Percentiles rank a stretch among this genome's conserved stretches.
phyloP scores from a whole-genome alignment of 139 green algal genomes.

The Chlorella sp. region DNA sequence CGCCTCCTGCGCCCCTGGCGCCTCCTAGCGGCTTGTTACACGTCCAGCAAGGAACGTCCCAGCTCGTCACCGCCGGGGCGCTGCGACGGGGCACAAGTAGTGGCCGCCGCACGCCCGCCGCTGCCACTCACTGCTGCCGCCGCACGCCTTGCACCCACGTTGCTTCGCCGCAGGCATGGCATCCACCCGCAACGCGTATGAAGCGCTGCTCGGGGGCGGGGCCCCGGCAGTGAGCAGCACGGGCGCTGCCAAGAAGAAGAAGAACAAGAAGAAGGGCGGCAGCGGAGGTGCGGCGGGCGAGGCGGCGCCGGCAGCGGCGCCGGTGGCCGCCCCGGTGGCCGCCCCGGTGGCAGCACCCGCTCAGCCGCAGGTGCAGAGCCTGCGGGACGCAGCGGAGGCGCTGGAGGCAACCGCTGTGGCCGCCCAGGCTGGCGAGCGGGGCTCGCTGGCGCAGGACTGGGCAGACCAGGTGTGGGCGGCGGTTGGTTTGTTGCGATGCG shows the following conservation, averaged over 20 bases:
- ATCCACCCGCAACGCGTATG: not conserved
- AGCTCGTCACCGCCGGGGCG: no score
- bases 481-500: no score
- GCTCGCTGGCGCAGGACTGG: slow-evolving; percentile 9
- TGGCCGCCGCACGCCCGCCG: no score
- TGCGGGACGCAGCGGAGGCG: not conserved
- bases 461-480: slow-evolving; percentile 18
- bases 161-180: no score
- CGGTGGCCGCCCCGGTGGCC: not conserved
- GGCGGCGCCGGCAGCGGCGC: not conserved
- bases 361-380: not conserved
- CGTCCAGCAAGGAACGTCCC: no score
- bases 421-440: not conserved
- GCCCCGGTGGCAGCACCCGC: not conserved
- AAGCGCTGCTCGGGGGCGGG: not conserved
- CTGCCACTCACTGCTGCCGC: not conserved
- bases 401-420: slow-evolving; percentile 15
- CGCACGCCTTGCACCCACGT: not conserved
- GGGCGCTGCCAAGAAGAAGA: not conserved
- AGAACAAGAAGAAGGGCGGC: slow-evolving; percentile 1
- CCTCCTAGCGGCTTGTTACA: no score
- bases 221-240: not conserved
- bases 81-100: no score
- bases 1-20: no score
- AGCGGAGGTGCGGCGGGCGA: not conserved